Conservation (phyloP, 2,329 filamentous ascomycete species). For the Penicillium sp. region DNA sequence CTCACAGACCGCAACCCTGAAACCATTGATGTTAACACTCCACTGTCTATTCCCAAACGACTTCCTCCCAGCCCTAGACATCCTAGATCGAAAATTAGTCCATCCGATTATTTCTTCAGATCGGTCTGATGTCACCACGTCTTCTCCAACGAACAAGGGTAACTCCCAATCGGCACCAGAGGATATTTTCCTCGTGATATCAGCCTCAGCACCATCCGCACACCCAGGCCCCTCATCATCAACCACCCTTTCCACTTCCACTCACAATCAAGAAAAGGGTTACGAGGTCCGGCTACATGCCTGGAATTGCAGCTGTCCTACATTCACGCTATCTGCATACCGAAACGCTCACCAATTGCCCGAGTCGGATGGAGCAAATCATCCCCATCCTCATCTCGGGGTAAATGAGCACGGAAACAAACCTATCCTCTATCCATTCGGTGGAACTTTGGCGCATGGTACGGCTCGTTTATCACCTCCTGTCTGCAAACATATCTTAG, state of each 20-base stretch:
- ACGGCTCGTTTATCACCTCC: slow-evolving; percentile 23
- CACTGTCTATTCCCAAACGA: slow-evolving; percentile 81
- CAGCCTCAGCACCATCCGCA: slow-evolving; percentile 45
- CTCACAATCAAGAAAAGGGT: slow-evolving; percentile 29
- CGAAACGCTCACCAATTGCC: slow-evolving; percentile 36
- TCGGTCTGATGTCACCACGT: background rate
- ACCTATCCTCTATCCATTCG: slow-evolving; percentile 32
- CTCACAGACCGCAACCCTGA: slow-evolving; percentile 31
- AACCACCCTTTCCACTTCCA: slow-evolving; percentile 24
- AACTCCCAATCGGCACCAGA: slow-evolving; percentile 5
- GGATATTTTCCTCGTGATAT: slow-evolving; percentile 62
- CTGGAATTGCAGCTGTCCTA: slow-evolving; percentile 89
- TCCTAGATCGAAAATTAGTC: slow-evolving; percentile 75
- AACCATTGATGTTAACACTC: slow-evolving; percentile 67
- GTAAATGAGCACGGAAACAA: slow-evolving; percentile 6
- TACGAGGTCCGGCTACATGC: slow-evolving; percentile 71
- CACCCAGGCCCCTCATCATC: slow-evolving; percentile 6
- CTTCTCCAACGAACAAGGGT: background rate
- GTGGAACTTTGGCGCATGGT: slow-evolving; percentile 33
- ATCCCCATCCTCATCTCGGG: slow-evolving; percentile 7
- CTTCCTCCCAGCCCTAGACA: slow-evolving; percentile 78
- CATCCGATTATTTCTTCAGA: slow-evolving; percentile 46
- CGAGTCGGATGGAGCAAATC: background rate
- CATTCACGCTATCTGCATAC: slow-evolving; percentile 73
- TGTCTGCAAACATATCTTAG: slow-evolving; percentile 85